A percentile compares a stretch with the other conserved stretches of the same genome.
Evolutionary conservation across 2,329 filamentous ascomycete genomes (phyloP).

Genomic region (Ascochyta clinopodiicola): DNA sequence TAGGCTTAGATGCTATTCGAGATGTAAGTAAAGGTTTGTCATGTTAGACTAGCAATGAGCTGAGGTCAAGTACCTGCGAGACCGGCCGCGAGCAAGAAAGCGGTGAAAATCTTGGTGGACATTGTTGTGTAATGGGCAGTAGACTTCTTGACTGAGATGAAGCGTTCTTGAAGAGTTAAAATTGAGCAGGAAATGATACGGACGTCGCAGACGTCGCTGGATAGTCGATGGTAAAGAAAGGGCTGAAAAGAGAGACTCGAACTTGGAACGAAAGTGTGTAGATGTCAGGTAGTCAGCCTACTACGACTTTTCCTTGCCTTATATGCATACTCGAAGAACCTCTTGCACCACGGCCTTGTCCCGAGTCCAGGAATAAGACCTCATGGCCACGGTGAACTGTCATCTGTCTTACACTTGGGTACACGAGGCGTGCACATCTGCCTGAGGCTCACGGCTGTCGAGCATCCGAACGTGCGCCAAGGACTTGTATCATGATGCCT

Average conservation of each 20-base stretch:
- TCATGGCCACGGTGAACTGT: background rate
- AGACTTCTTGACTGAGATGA: background rate
- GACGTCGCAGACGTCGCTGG: slow-evolving; percentile 6
- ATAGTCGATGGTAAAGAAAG: background rate
- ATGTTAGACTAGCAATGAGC: background rate
- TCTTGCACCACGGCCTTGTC: background rate
- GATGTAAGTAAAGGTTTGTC: background rate
- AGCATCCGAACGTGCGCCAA: slow-evolving; percentile 13
- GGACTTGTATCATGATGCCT: background rate
- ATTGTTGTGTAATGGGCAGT: background rate
- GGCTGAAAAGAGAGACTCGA: background rate
- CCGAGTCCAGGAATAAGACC: background rate
- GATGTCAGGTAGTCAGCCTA: background rate
- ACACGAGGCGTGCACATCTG: slow-evolving; percentile 4
- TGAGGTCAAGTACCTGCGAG: slow-evolving; percentile 1
- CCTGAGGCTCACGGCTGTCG: slow-evolving; percentile 13
- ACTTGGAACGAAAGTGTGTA: background rate
- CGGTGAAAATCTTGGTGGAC: slow-evolving; percentile 4
- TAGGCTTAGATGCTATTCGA: slow-evolving; percentile 6
- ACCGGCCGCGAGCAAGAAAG: slow-evolving; percentile 12
- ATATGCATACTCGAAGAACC: background rate
- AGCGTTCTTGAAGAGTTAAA: background rate
- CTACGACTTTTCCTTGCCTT: background rate
- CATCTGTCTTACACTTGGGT: background rate
- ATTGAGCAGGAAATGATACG: background rate